Percentiles rank a stretch among this genome's conserved stretches.
phyloP scores from a whole-genome alignment of 2,329 filamentous ascomycete genomes.

The Aspergillus clavatus region DNA sequence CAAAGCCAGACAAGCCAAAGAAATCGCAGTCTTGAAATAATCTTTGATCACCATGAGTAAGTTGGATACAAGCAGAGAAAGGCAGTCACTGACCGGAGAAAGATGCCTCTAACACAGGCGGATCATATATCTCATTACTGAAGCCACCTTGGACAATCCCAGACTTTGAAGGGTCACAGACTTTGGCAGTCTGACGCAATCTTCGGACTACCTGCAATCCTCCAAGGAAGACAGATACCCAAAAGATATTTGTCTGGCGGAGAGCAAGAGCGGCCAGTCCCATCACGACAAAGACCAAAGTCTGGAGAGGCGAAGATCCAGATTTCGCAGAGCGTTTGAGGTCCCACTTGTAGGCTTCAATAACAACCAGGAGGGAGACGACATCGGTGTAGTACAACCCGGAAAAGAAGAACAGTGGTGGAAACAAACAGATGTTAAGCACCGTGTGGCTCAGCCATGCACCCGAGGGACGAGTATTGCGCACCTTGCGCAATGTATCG shows the following conservation, averaged over 20 bases:
- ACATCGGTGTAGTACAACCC: conserved; percentile 94
- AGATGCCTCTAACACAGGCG: conserved; percentile 44
- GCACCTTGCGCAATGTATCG: conserved; percentile 41
- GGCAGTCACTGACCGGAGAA: conserved; percentile 42
- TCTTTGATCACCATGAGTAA: conserved; percentile 30
- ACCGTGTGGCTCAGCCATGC: conserved; percentile 45
- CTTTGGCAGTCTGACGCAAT: conserved; percentile 26
- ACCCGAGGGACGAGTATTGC: conserved; percentile 25
- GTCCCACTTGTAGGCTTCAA: conserved; percentile 60
- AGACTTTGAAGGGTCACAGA: conserved; percentile 24
- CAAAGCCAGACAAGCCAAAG: conserved; percentile 57
- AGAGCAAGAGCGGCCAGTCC: conserved; percentile 68
- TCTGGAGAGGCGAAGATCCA: conserved; percentile 19
- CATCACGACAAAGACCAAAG: conserved; percentile 45
- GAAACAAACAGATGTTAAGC: conserved; percentile 78
- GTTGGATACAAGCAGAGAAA: background rate
- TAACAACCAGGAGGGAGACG: conserved; percentile 69
- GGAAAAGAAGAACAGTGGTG: conserved; percentile 92
- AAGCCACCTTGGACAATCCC: conserved; percentile 31
- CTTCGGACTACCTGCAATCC: conserved; percentile 41
- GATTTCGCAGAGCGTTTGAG: conserved; percentile 30
- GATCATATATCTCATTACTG: conserved; percentile 46
- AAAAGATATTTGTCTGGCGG: conserved; percentile 95
- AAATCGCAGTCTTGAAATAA: conserved; percentile 52
- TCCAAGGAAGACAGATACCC: conserved; percentile 59